Base-by-base conservation (phyloP, 2,329 filamentous ascomycete species). In the Rasamsonia emersonii region DNA sequence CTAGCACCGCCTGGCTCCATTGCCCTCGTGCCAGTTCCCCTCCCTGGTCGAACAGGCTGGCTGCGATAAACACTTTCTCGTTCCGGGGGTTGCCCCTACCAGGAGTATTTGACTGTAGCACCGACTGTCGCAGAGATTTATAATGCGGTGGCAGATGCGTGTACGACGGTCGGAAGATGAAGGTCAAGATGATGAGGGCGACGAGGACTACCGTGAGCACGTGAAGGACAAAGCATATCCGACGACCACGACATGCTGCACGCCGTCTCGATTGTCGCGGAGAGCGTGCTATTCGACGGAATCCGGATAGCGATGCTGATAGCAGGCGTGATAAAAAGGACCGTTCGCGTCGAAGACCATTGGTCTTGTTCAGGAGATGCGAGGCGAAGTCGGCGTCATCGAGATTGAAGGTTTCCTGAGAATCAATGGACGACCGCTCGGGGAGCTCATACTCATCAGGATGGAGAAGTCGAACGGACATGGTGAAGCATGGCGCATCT, bases 21-120 rank as follows among this genome's bases (percentile, higher is more conserved):
- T 64, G 59, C 2, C 80, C 79, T 5, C 65, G 59, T 1, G 78
- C 71, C 13, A 86, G 59, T 3, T 68, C 59, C 2, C 77, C 79
- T 5, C 64, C 62, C 13, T 65, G 62, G 46, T 86, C 79, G 44
- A 81, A 80, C 33, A 86, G 66, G 46, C 77, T 82, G 10, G 80
- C 74, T 2, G 77, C 77, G 31, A 86, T 81, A 48, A 81, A 86
- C n/a, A 86, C 63, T 46, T 76, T 80, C 51, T 85, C 77, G 30
- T 73, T 64, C 33, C 63, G 55, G 2, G 62, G 47, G 40, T 77
- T 77, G 5, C 63, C 71, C 28, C 68, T 49, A 3, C 64, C 65
- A 4, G 53, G 39, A 4, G 42, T 33, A 14, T 50, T 42, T 14
- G 56, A 61, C 17, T 45, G 44, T 15, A 47, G 33, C 3, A 54